These are phyloP conservation scores for Chrysanthemum lavandulifolium DNA, from an alignment of 129 eudicot species.

Conservation along the genomic window DNA sequence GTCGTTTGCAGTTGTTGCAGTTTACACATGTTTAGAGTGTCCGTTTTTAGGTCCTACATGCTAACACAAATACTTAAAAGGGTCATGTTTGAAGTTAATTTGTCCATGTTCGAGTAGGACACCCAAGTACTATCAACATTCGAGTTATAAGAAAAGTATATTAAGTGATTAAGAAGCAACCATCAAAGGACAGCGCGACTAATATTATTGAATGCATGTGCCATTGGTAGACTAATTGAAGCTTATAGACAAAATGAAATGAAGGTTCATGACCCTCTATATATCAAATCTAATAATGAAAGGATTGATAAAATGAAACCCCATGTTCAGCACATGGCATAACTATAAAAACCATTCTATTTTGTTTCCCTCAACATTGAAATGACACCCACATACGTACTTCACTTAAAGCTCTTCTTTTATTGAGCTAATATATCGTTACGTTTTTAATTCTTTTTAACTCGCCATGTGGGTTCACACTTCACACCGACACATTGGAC, in stretches of 20 bases:
- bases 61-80: no score
- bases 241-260: constrained; percentile 23
- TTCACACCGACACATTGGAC: constrained; percentile 35
- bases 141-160: not conserved
- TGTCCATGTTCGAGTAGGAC: no score
- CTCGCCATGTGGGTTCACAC: constrained; percentile 30
- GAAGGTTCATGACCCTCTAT: constrained; percentile 27
- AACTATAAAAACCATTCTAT: constrained; percentile 12
- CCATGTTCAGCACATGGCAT: constrained; percentile 23
- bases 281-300: constrained; percentile 17
- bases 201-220: constrained; percentile 30
- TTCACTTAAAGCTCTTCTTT: constrained; percentile 9
- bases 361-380: constrained; percentile 15
- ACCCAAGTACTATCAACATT: not conserved
- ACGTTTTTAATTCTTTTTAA: not conserved
- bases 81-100: no score
- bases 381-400: constrained; percentile 14
- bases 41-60: no score
- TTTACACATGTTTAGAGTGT: no score
- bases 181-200: constrained; percentile 15
- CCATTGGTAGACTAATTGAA: constrained; percentile 26
- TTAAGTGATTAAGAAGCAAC: constrained; percentile 14
- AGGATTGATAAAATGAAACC: constrained; percentile 10
- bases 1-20: no score
- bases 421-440: not conserved